Base-by-base conservation (phyloP, 2,329 filamentous ascomycete genomes). In the Sporothrix sp. region DNA sequence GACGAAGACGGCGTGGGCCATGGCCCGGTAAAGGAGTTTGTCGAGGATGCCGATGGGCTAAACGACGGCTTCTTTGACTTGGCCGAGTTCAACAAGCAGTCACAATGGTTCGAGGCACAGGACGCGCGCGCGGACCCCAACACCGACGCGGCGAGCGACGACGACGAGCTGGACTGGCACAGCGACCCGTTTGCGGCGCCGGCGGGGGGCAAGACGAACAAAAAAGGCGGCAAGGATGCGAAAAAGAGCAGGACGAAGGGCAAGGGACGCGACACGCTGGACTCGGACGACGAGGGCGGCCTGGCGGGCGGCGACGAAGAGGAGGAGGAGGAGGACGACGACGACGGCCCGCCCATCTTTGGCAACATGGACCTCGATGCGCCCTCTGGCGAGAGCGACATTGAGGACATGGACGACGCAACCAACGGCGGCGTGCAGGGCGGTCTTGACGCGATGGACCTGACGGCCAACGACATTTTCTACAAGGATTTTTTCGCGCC, bases 21-120 rank as follows among this genome's bases (percentile, higher is more conserved):
- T 18, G 68, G 72, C 39, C 65, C 70, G 4, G 65, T 68, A 1
- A 75, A 76, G 44, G 76, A 78, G 35, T 83, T 84, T 53, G 70
- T 81, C 8, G 74, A 82, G 58, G 89, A 97, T 61, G 81, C 82
- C 4, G 76, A 93, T 62, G 88, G 89, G 7, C 78, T 98, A 28
- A 97, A 98, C 61, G 93, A 98, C 62, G 91, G 89, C 5, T 98
- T 98, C 71, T 98, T 98, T 70, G 95, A 88, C 14, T 91, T 98
- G 60, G 90, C 97, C 61, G 82, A 94, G 53, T 98, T 98, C 76
- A 98, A 98, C 73, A 87, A 84, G 63, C 87, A 94, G 63, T 87
- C 89, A 2, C 87, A 95, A 61, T 85, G 84, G 63, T 81, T 96
- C 44, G 93, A 98, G 66, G 81, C 87, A 57, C 85, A 89, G 65